Evolutionary conservation across 164 flowering plant genomes (phyloP), one percentile per base, ranked within the genome.

Genomic region (Pachysandra terminalis): DNA sequence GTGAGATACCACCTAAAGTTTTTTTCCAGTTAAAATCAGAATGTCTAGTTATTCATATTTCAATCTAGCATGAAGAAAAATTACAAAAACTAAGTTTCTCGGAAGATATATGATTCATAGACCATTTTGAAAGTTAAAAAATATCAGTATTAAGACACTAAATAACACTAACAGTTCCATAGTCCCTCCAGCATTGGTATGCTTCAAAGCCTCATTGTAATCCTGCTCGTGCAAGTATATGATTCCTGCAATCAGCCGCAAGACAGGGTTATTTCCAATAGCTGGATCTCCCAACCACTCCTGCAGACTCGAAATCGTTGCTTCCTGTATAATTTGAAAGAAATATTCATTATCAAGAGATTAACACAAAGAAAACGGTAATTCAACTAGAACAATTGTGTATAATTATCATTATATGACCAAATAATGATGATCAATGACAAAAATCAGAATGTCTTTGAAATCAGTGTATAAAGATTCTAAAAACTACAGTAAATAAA

Each of bases 191-290:
- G 87, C 81, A 76, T 89, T 74, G 52, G 97, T 90, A 78, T 90
- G 89, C 67, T 92, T 92, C 66, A 95, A 77, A 66, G 99, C 99
- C 71, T 95, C 97, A 78, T 82, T 87, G 69, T 82, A 95, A 69
- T 95, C 99, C 73, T 89, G 90, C 70, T 95, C 97, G 63, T 92
- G 93, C 90, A 83, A 81, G 79, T 84, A 95, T 21, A 95, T 79
- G 68, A 77, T 90, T 54, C 97, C 97, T 22, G 97, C 94, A 80
- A 89, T 81, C 77, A 92, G 76, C 66, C 94, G 79, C 63, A 95
- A 71, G 58, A 79, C 77, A 19, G 90, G 83, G 68, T 89, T 92
- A 79, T 69, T 92, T 67, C 87, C 97, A 56, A 90, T 82, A n/a
- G 90, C 97, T 19, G 97, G 67, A 82, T 95, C 99, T 54, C 72